Evolutionary conservation across 2,329 filamentous ascomycete genomes (phyloP), one percentile per base, ranked within the genome.

Genomic region (Sporothrix pseudoabietina): DNA sequence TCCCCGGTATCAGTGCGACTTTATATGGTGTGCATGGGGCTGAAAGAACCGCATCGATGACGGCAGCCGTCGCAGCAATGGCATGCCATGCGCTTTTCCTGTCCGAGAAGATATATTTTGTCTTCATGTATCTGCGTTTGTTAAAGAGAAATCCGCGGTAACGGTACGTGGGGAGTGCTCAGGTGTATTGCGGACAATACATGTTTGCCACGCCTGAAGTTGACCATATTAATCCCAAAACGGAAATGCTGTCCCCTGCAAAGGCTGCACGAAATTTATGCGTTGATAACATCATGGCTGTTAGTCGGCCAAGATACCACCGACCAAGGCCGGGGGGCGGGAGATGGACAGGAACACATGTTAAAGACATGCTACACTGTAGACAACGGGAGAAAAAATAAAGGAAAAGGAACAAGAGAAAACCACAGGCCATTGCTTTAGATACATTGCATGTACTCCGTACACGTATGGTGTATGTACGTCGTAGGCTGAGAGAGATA

Each of bases 281-380:
- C 52, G 2, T 70, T 9, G 68, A 70, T 70, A 70, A 59, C 68
- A 70, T 70, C 68, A 70, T 70, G 68, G 8, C 16, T 57, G 68
- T 44, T 47, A 52, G 66, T 14, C 35, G 26, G 41, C 3, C 16
- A 52, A 35, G 16, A 26, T 35, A 52, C 44, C 26, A 19, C 65
- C 14, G n/a, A 41, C 47, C 7, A 10, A 14, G 39, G 1, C 22
- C 26, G 26, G 30, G 14, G 19, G 14, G n/a, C n/a, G n/a, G n/a
- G 19, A 32, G 30, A 59, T 59, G 14, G 26, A 4, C 54, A 57
- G 54, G 26, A 12, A 6, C 14, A 35, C 35, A 35, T 8, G 35
- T 35, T 0, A 35, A 35, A 35, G 35, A 35, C 35, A 35, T 35
- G 35, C 8, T 35, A 35, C 35, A 35, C 3, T 35, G 35, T 35